Evolutionary conservation across 2,329 filamentous ascomycete genomes (phyloP), one percentile per base, ranked within the genome.

Genomic region (Verticillium zaregamsianum): DNA sequence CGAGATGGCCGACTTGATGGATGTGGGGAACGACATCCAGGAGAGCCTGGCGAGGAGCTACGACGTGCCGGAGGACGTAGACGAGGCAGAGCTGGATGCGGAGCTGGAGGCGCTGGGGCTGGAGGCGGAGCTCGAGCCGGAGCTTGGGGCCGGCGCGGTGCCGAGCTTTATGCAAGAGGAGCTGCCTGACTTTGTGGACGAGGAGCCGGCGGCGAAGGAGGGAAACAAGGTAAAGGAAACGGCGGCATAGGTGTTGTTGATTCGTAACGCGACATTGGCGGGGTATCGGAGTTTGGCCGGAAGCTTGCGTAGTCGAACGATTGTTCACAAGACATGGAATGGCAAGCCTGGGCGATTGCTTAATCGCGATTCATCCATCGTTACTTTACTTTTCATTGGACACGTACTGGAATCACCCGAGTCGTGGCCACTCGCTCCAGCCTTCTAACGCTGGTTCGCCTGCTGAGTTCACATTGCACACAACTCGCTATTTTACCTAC

Each of bases 1-100:
- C 74, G 94, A 99, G 79, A 98, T 99, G 95, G 93, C 93, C 6
- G 95, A 99, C 77, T 76, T 99, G 70, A 91, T 99, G 86, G 95
- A 99, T 72, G 89, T 97, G 64, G 94, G 95, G 3, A 98, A 98
- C 76, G 95, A 99, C 76, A 99, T 99, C 63, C 93, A 99, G 78
- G 95, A 98, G 79, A 93, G 90, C 67, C 90, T 99, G 62, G 90
- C 90, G 64, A 79, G 95, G 66, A 91, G 91, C 68, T 99, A 99
- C 76, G 94, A 98, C 73, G 85, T 99, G 39, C 95, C 95, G 0
- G 95, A 99, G 70, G 95, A 98, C 74, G 93, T 99, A 25, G 94
- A 98, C 74, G 95, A 99, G 85, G 88, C 90, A 2, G 95, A 99
- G 80, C 78, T 99, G 64, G 95, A 99, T 79, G 95, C 95, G 4